Percentiles rank a stretch among this genome's conserved stretches.
These are phyloP conservation scores for Apiotrichum porosum DNA, from an alignment of 1,284 basidiomycete genomes.

Conservation along the genomic window DNA sequence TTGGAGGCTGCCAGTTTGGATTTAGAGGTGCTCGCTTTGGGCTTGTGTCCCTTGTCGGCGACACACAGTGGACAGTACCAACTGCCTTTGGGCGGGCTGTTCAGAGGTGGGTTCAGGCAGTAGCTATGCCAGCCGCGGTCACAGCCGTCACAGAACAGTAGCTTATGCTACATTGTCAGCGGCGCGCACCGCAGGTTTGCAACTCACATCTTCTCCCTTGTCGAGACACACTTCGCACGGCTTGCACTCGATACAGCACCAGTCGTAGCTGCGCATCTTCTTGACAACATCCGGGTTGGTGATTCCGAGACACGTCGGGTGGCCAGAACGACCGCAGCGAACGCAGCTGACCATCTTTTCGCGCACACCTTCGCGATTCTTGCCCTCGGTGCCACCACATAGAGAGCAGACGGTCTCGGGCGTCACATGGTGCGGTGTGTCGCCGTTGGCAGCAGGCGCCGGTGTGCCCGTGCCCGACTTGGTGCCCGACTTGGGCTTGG, in stretches of 20 bases:
- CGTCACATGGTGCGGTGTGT: neutral
- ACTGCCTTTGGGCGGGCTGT: constrained; percentile 64
- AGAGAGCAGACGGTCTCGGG: constrained; percentile 26
- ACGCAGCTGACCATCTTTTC: constrained; percentile 41
- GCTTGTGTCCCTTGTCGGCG: constrained; percentile 7
- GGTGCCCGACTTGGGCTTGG: constrained; percentile 10
- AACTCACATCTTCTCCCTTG: constrained; percentile 83
- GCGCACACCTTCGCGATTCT: constrained; percentile 19
- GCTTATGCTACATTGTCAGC: constrained; percentile 54
- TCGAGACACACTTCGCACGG: constrained; percentile 79
- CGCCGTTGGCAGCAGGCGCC: neutral
- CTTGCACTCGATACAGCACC: constrained; percentile 92
- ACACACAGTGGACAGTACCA: constrained; percentile 30
- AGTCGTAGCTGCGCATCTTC: constrained; percentile 61
- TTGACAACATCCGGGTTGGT: constrained; percentile 13
- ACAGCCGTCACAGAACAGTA: constrained; percentile 90
- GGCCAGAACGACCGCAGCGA: constrained; percentile 48
- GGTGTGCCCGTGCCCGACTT: no score
- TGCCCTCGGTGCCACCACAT: constrained; percentile 28
- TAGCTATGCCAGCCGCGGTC: constrained; percentile 94
- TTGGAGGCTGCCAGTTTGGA: constrained; percentile 14
- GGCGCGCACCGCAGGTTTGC: no score
- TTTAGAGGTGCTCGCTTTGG: neutral
- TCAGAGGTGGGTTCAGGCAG: constrained; percentile 71
- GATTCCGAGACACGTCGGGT: constrained; percentile 65